Evolutionary conservation across 306 rosid genomes (phyloP).

Genomic region (Pyrus betulifolia): DNA sequence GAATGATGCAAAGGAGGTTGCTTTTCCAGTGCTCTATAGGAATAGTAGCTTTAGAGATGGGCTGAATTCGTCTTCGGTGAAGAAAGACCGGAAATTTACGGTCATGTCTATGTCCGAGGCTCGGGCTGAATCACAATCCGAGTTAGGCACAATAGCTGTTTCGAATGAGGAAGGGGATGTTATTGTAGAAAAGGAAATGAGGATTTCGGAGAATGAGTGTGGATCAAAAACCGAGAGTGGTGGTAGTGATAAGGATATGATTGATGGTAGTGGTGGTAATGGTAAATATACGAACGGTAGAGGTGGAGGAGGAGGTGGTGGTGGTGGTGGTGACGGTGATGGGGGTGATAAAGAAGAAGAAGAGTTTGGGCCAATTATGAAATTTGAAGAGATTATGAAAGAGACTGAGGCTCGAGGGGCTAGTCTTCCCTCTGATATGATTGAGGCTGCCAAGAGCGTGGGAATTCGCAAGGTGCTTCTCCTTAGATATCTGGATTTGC

Average conservation of each 20-base stretch:
- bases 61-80: not conserved
- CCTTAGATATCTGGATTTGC: conserved; percentile 41
- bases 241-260: conserved; percentile 19
- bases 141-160: conserved; percentile 22
- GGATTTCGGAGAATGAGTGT: conserved; percentile 20
- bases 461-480: conserved; percentile 43
- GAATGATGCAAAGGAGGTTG: conserved; percentile 30
- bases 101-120: conserved; percentile 38
- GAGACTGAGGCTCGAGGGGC: conserved; percentile 34
- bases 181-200: conserved; percentile 20
- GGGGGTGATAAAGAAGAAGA: conserved; percentile 31
- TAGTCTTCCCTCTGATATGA: conserved; percentile 41
- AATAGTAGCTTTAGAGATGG: conserved; percentile 22
- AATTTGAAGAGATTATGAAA: conserved; percentile 39
- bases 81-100: conserved; percentile 25
- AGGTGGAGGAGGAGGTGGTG: conserved; percentile 10
- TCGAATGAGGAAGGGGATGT: conserved; percentile 29
- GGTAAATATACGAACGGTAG: conserved; percentile 13
- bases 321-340: conserved; percentile 6
- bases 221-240: conserved; percentile 21
- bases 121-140: conserved; percentile 30
- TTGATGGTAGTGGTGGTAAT: conserved; percentile 19
- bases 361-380: conserved; percentile 38
- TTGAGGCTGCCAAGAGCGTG: conserved; percentile 43
- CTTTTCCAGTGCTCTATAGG: conserved; percentile 25